phyloP scores from a whole-genome alignment of 345 rosid genomes.

The Populus deltoides region DNA sequence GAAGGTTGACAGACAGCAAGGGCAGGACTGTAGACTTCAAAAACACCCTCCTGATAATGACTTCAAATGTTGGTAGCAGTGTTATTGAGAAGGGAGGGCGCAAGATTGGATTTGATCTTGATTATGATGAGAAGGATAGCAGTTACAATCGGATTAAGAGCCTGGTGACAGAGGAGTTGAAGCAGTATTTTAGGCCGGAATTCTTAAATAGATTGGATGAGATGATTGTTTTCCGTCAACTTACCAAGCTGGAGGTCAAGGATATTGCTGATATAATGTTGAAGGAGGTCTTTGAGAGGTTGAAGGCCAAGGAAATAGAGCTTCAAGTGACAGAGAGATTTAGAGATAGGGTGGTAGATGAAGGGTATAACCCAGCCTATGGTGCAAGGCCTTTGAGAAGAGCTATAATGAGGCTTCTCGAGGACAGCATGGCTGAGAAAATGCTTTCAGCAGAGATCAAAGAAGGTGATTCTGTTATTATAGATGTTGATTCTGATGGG shows the following conservation, averaged over 20 bases:
- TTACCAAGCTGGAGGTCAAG: constrained; percentile 86
- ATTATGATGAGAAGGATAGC: constrained; percentile 87
- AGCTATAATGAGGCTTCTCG: constrained; percentile 91
- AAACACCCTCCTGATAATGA: constrained; percentile 95
- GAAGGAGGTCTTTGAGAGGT: constrained; percentile 75
- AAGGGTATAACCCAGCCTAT: constrained; percentile 93
- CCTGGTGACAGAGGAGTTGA: constrained; percentile 86
- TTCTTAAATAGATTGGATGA: constrained; percentile 94
- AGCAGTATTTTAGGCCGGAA: constrained; percentile 91
- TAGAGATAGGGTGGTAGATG: constrained; percentile 84
- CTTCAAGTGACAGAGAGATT: constrained; percentile 95
- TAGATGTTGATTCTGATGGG: constrained; percentile 81
- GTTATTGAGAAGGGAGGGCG: constrained; percentile 95
- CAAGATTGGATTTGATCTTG: constrained; percentile 86
- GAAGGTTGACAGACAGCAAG: constrained; percentile 95
- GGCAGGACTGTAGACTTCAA: constrained; percentile 97
- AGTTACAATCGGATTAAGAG: constrained; percentile 90
- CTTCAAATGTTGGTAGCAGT: constrained; percentile 94
- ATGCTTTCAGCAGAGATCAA: constrained; percentile 93
- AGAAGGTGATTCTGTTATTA: constrained; percentile 87
- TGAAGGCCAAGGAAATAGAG: constrained; percentile 73
- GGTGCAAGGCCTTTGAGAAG: constrained; percentile 97
- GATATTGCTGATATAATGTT: constrained; percentile 94
- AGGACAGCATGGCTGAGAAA: constrained; percentile 99
- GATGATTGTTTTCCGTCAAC: constrained; percentile 93